These are phyloP conservation scores for Cryptomeria japonica DNA, from an alignment of 75 land plant species.

Conservation along the genomic window DNA sequence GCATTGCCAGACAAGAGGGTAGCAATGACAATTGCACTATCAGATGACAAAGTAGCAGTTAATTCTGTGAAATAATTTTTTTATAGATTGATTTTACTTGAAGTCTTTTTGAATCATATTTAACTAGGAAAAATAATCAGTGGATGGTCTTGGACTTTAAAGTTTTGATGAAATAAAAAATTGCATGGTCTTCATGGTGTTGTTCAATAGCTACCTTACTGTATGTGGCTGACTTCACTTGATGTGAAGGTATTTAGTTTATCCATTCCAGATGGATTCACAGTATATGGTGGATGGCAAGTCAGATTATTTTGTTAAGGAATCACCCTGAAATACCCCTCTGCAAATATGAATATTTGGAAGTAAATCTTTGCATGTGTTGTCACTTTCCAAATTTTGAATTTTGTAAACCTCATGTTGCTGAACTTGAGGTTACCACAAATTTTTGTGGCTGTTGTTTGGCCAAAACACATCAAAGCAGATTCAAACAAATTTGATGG, in stretches of 20 bases:
- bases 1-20: background rate
- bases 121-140: background rate
- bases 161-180: background rate
- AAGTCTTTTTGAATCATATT: background rate
- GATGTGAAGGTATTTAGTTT: background rate
- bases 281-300: background rate
- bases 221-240: background rate
- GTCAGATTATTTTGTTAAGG: background rate
- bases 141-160: background rate
- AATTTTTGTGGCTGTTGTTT: background rate
- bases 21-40: background rate
- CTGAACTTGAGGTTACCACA: background rate
- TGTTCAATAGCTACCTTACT: background rate
- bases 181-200: background rate
- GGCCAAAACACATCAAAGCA: background rate
- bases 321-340: background rate
- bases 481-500: conserved; percentile 5
- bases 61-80: too few relatives aligned
- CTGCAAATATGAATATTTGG: background rate
- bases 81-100: too few relatives aligned
- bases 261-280: background rate
- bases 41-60: background rate
- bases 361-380: background rate
- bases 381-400: background rate
- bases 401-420: background rate